Base-by-base conservation (phyloP, 257 asterid species). In the Gardenia jasminoides region DNA sequence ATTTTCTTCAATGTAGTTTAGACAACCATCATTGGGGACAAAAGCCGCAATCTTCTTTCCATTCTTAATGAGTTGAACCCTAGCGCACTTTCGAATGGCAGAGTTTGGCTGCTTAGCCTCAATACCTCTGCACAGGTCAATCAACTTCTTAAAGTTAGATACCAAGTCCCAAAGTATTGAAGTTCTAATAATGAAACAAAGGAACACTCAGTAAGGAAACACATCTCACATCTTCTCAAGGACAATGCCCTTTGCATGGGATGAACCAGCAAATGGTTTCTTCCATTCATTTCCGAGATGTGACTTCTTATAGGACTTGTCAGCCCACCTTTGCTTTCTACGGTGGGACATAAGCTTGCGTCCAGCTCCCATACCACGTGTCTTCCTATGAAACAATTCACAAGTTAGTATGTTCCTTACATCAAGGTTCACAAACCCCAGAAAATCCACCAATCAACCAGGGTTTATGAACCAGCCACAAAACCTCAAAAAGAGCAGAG, bases 71-170 rank as follows among this genome's bases (percentile, higher is more conserved):
- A 92, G 97, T 59, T 92, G 97, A 59, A 92, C 96, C 72, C 96
- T 87, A 82, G 94, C 96, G 87, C 94, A 90, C 61, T 91, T 91
- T 69, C 96, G 90, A 64, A 91, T 89, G 59, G 96, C 96, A 91
- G 96, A 91, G 85, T 91, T 91, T 8, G 96, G 96, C 91, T 91
- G 94, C 81, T 91, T 91, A 78, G 96, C 96, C 82, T 91, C 96
- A 87, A 89, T 91, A 41, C 96, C 94, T 74, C 94, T 91, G 90
- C 54, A 78, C 12, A 82, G 1, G 12, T 6, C 1, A 50, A 73
- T n/a, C 66, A 79, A 52, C 43, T 15, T 19, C 44, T 4, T 48
- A 61, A 67, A 47, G 44, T 77, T 4, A 24, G 39, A 20, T 20
- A 70, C 52, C 22, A 39, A 17, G 30, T 6, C 4, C 33, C 0